Conservation (phyloP, 1,284 basidiomycete species). For the Amylostereum areolatum region DNA sequence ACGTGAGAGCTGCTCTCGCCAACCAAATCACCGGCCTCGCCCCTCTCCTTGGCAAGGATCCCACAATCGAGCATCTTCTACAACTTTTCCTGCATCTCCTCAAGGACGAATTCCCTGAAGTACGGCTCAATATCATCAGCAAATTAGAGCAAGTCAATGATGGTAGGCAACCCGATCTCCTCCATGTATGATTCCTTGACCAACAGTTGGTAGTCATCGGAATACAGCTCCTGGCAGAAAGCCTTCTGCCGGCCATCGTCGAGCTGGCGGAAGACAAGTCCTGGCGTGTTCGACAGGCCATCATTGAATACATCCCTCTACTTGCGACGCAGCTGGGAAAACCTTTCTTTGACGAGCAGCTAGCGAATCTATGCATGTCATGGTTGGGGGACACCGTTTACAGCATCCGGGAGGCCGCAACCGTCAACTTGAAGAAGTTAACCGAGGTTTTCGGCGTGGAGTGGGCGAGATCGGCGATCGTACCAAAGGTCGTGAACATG, state of each 20-base stretch:
- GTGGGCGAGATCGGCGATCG: slow-evolving; percentile 93
- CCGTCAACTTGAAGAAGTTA: slow-evolving; percentile 94
- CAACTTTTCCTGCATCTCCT: slow-evolving; percentile 95
- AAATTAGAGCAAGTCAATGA: slow-evolving; percentile 96
- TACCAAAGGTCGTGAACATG: slow-evolving; percentile 98
- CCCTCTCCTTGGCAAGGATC: slow-evolving; percentile 89
- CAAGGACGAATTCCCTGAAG: slow-evolving; percentile 99
- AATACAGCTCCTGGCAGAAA: slow-evolving; percentile 93
- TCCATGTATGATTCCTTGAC: slow-evolving; percentile 4
- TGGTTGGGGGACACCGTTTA: slow-evolving; percentile 99
- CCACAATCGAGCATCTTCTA: slow-evolving; percentile 95
- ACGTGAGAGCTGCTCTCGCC: slow-evolving; percentile 94
- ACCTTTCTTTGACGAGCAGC: slow-evolving; percentile 96
- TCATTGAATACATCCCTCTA: slow-evolving; percentile 97
- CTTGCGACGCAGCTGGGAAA: slow-evolving; percentile 96
- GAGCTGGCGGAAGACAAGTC: slow-evolving; percentile 99
- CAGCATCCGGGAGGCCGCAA: slow-evolving; percentile 97
- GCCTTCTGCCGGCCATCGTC: slow-evolving; percentile 95
- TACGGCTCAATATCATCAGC: slow-evolving; percentile 97
- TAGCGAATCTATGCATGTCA: slow-evolving; percentile 96
- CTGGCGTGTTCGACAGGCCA: slow-evolving; percentile 99
- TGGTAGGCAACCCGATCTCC: slow-evolving; percentile 42
- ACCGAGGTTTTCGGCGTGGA: slow-evolving; percentile 99
- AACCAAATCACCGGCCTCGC: slow-evolving; percentile 98
- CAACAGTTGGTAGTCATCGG: slow-evolving; percentile 73